Evolutionary conservation across 371 early-diverging fungal genomes (phyloP), one percentile per base, ranked within the genome.

Genomic region (Mucor lusitanicus): DNA sequence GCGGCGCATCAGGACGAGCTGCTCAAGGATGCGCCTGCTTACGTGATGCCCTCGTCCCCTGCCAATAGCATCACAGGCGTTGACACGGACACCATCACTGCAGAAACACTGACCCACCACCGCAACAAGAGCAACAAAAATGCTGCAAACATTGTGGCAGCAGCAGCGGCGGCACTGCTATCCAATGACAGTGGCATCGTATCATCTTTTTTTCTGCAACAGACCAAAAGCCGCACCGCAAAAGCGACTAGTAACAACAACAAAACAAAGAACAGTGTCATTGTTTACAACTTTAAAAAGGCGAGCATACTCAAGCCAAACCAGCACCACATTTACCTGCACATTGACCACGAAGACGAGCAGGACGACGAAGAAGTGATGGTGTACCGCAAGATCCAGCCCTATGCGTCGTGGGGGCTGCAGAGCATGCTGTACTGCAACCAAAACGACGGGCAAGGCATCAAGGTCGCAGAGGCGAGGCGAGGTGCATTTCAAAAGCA

Each of bases 401-500:
- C 75, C 3, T 75, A 78, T 44, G 78, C 82, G 0, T 81, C 75
- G 23, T 35, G 37, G 37, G 81, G 82, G 19, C 75, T 78, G 44
- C 82, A 81, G 42, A 81, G 78, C 46, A 64, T 68, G 28, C 64
- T 80, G 13, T 80, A 72, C 50, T 64, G 71, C 27, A 63, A 62
- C 3, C 39, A 55, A 17, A 69, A 56, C 21, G 65, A 54, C 3
- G 54, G 60, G 5, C 54, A 57, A 32, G 61, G 61, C 3, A 59
- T 69, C 5, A 75, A 72, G 27, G 77, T 80, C 13, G 83, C 83
- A 8, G 77, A 78, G 40, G 71, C 77, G 0, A 62, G 73, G 21
- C 72, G 80, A 9, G 50, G 68, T 6, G 75, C 80, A 9, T 82
- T 80, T 32, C 73, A 80, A 56, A 80, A 78, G 54, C 68, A 74